Conservation (phyloP, 306 rosid species). For the Ammopiptanthus mongolicus region DNA sequence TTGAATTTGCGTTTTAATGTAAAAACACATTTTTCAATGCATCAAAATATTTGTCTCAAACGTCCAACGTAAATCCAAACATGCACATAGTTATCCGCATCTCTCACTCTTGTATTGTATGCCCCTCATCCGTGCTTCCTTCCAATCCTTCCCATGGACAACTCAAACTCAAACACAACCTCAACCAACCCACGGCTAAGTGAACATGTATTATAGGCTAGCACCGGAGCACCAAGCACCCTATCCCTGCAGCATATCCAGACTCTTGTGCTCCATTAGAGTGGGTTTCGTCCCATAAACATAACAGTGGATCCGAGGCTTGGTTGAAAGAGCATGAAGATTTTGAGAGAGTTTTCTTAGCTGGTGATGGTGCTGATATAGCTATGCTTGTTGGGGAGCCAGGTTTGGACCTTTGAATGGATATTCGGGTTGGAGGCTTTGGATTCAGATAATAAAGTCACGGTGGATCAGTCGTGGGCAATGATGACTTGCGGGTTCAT, state of each 20-base stretch:
- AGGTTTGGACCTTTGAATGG: background rate
- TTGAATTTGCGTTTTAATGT: no score
- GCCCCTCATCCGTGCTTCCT: background rate
- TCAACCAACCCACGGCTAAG: background rate
- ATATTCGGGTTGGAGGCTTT: conserved; percentile 26
- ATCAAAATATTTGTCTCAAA: no score
- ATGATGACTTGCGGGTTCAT: conserved; percentile 28
- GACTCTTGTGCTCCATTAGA: conserved; percentile 29
- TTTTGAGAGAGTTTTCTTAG: conserved; percentile 28
- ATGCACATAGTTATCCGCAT: no score
- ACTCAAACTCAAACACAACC: background rate
- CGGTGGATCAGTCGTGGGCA: conserved; percentile 18
- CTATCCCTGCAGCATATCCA: conserved; percentile 29
- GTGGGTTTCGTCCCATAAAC: conserved; percentile 26
- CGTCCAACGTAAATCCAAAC: no score
- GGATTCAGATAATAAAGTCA: background rate
- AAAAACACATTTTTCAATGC: no score
- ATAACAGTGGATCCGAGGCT: conserved; percentile 22
- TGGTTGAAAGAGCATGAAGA: conserved; percentile 36
- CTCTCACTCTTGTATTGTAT: no score
- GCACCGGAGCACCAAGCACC: conserved; percentile 46
- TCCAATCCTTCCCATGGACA: background rate
- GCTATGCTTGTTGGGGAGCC: conserved; percentile 20
- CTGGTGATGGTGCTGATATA: conserved; percentile 23
- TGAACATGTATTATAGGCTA: conserved; percentile 5